A percentile compares a stretch with the other conserved stretches of the same genome.
Conservation (phyloP, 1,284 basidiomycete species). For the Fomitopsis betulina region DNA sequence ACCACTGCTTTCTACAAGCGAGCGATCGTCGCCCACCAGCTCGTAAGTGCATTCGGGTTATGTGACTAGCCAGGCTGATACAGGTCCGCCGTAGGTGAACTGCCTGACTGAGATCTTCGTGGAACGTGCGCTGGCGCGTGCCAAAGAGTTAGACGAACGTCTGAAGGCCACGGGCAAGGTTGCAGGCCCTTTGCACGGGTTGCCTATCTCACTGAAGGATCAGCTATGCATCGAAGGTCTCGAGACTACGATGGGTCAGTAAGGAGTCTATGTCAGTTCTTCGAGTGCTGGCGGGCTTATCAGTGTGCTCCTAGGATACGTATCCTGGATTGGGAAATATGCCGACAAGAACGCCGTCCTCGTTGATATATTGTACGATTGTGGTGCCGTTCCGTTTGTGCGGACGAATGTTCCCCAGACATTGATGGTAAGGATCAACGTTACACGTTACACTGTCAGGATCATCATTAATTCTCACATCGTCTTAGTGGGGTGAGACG, state of each 20-base stretch:
- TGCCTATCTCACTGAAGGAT: slow-evolving; percentile 62
- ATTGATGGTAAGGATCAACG: slow-evolving; percentile 32
- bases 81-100: slow-evolving; percentile 38
- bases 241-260: slow-evolving; percentile 47
- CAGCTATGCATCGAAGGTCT: slow-evolving; percentile 49
- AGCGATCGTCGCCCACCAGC: slow-evolving; percentile 77
- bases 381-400: slow-evolving; percentile 44
- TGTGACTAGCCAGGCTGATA: slow-evolving; percentile 23
- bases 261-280: not conserved
- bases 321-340: slow-evolving; percentile 48
- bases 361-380: slow-evolving; percentile 35
- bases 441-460: slow-evolving; percentile 14
- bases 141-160: slow-evolving; percentile 45
- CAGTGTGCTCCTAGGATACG: slow-evolving; percentile 47
- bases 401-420: slow-evolving; percentile 47
- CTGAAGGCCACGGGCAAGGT: slow-evolving; percentile 39
- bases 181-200: slow-evolving; percentile 57
- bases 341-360: slow-evolving; percentile 34
- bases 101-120: slow-evolving; percentile 51
- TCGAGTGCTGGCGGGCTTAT: not conserved
- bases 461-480: slow-evolving; percentile 3
- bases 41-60: slow-evolving; percentile 43
- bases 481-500: slow-evolving; percentile 31
- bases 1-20: slow-evolving; percentile 77
- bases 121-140: slow-evolving; percentile 47